Percentiles rank a stretch among this genome's conserved stretches.
These are phyloP conservation scores for Fusarium burgessii DNA, from an alignment of 2,329 filamentous ascomycete genomes.

Conservation along the genomic window DNA sequence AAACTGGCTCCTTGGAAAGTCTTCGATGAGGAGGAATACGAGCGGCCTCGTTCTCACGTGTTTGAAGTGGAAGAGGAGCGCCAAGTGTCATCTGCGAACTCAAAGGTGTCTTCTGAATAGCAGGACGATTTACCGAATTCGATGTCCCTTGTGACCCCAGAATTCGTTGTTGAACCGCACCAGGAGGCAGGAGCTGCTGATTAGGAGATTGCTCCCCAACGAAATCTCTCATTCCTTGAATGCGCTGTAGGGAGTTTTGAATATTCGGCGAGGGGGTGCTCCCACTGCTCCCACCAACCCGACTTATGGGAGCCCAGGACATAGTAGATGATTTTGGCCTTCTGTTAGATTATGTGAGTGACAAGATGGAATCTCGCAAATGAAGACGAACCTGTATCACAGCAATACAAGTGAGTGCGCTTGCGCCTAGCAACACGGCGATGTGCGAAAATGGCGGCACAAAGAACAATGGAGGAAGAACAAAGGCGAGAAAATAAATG, in stretches of 20 bases:
- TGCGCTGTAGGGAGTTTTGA: conserved; percentile 8
- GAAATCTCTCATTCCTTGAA: conserved; percentile 1
- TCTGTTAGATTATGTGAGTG: background rate
- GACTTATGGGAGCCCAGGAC: background rate
- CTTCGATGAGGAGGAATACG: background rate
- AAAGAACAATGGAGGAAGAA: background rate
- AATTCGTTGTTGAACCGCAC: background rate
- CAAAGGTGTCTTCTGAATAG: background rate
- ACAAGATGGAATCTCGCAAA: background rate
- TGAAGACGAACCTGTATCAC: background rate
- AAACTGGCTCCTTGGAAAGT: background rate
- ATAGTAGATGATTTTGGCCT: background rate
- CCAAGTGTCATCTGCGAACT: background rate
- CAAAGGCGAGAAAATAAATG: background rate
- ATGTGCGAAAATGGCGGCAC: background rate
- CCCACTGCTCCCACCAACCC: background rate
- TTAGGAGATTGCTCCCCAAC: background rate
- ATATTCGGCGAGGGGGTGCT: conserved; percentile 8
- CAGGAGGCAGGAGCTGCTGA: conserved; percentile 14
- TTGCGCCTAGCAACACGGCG: background rate
- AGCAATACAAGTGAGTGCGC: background rate
- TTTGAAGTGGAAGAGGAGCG: background rate
- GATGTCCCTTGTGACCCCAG: background rate
- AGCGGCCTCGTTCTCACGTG: background rate
- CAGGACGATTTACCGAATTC: background rate